Percentiles rank a stretch among this genome's conserved stretches.
Conservation (phyloP, 148 eudicot genomes). For the Diospyros kaki region DNA sequence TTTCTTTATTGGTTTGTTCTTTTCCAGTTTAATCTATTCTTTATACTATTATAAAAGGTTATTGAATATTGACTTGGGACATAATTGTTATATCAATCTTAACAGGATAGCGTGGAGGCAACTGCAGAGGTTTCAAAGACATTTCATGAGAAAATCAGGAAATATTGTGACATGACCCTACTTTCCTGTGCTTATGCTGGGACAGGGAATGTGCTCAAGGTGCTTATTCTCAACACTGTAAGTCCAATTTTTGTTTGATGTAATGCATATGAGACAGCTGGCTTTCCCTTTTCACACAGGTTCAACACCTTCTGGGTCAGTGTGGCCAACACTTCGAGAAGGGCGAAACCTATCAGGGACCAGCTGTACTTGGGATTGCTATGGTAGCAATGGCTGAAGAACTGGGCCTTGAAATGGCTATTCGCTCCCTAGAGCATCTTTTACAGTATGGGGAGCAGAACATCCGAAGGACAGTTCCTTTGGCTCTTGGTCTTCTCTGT, state of each 20-base stretch:
- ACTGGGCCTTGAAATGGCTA: conserved; percentile 84
- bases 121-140: conserved; percentile 93
- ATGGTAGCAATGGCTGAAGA: conserved; percentile 99
- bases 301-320: conserved; percentile 86
- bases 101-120: conserved; percentile 86
- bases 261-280: neutral
- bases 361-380: conserved; percentile 92
- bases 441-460: conserved; percentile 96
- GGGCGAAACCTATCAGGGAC: conserved; percentile 88
- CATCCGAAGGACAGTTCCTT: conserved; percentile 88
- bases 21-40: too few species aligned
- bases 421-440: conserved; percentile 89
- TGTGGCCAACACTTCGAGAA: conserved; percentile 93
- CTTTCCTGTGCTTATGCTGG: conserved; percentile 99
- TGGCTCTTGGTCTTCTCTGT: conserved; percentile 88
- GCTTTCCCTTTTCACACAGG: conserved; percentile 36
- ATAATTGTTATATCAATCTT: neutral
- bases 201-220: conserved; percentile 96
- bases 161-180: conserved; percentile 88
- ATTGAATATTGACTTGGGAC: too few species aligned
- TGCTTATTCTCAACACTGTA: conserved; percentile 11
- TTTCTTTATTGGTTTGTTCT: neutral
- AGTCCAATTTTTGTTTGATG: conserved; percentile 8
- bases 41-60: too few species aligned
- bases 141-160: conserved; percentile 80